Base-by-base conservation (phyloP, 805 yeast genomes). In the Metschnikowia kunwiensis region DNA sequence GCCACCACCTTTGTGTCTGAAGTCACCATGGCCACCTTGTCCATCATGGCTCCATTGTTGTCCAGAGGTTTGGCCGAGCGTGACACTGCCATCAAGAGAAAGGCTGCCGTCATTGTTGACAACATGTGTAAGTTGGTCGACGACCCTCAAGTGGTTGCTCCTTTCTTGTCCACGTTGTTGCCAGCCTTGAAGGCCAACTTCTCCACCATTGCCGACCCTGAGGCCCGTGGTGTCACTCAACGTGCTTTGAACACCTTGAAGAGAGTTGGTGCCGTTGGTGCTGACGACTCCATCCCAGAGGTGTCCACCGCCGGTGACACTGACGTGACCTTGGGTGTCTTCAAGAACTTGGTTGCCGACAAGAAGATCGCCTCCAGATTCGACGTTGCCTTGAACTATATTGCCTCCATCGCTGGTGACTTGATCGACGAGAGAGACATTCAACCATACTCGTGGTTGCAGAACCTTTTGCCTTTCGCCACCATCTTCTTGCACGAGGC, bases 101-200 rank as follows among this genome's bases (percentile, higher is more conserved):
- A 93, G 80, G 84, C 97, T 63, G 98, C 98, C 57, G 98, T 93
- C 68, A 93, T 93, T 73, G 85, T 91, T 62, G 99, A 93, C 73
- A 93, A 93, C 95, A 93, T 93, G 99, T 93, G 98, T 86, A 93
- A 93, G 76, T 86, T 93, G 73, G 99, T 93, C 77, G 98, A 93
- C 68, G 98, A 93, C 70, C 98, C 98, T 58, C 97, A 93, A 77
- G 94, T 93, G 65, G 95, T 93, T 74, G 99, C 97, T 78, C 98
- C 99, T 55, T 93, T 93, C 86, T 76, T 93, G 83, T 75, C 77
- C 73, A 85, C 83, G 67, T 81, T 93, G 63, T 84, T 87, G 78
- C 99, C 99, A 68, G 86, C 96, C 63, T 78, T 93, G 72, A 86
- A 86, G 82, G 70, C 81, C 67, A 93, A 93, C 86, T 80, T 82